phyloP scores from a whole-genome alignment of 805 yeast species.

The Cyberlindnera subsufficiens region DNA sequence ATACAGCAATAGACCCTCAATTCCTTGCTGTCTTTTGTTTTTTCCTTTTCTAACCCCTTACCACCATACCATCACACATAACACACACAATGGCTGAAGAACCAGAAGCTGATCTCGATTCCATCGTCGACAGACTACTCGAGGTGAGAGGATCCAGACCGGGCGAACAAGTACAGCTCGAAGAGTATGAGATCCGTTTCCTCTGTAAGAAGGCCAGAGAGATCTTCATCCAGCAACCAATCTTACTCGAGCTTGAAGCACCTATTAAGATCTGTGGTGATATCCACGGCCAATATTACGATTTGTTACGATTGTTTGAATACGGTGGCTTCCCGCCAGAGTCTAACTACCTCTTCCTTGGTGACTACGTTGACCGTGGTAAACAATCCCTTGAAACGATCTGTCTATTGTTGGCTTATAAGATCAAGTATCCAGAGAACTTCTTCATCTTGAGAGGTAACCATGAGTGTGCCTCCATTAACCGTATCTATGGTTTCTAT shows the following conservation, averaged over 20 bases:
- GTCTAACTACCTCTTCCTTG: conserved; percentile 90
- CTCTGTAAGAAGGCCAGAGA: conserved; percentile 97
- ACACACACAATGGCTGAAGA: conserved; percentile 24
- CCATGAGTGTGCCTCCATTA: conserved; percentile 97
- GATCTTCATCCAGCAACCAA: conserved; percentile 96
- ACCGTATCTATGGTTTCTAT: conserved; percentile 96
- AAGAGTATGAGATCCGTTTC: conserved; percentile 90
- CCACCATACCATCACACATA: conserved; percentile 2
- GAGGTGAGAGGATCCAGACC: conserved; percentile 99
- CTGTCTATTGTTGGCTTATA: conserved; percentile 88
- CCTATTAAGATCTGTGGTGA: conserved; percentile 96
- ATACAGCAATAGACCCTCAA: too few species aligned
- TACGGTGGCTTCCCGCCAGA: conserved; percentile 99
- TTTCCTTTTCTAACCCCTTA: too few species aligned
- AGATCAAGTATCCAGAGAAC: conserved; percentile 97
- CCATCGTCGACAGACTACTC: conserved; percentile 91
- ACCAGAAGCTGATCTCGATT: conserved; percentile 90
- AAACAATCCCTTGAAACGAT: conserved; percentile 95
- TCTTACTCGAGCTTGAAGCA: conserved; percentile 90
- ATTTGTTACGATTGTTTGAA: conserved; percentile 88
- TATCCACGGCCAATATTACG: conserved; percentile 97
- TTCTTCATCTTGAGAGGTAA: conserved; percentile 95
- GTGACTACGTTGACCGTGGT: conserved; percentile 98
- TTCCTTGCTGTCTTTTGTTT: too few species aligned
- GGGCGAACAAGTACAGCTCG: conserved; percentile 91